Evolutionary conservation across 2,329 filamentous ascomycete genomes (phyloP).

Genomic region (Colletotrichum paranaense): DNA sequence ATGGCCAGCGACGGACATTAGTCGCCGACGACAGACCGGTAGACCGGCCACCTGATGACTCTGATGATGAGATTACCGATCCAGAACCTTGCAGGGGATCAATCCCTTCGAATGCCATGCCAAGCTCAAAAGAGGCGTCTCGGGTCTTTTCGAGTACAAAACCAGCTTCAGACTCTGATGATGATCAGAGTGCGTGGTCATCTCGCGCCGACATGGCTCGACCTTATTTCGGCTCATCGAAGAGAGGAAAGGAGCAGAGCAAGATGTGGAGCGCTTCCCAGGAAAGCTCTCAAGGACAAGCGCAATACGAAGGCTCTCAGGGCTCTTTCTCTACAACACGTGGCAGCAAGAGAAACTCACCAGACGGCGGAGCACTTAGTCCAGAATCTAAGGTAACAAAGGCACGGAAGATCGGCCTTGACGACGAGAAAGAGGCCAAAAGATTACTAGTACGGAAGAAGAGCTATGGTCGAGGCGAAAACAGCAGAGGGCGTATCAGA

Average conservation of each 20-base stretch:
- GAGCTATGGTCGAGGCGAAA: background rate
- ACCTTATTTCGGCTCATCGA: constrained; percentile 22
- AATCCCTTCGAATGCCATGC: background rate
- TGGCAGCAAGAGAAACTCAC: constrained; percentile 14
- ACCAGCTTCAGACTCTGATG: constrained; percentile 1
- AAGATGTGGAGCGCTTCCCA: constrained; percentile 6
- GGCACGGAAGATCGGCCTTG: background rate
- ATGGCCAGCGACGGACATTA: background rate
- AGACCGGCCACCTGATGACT: background rate
- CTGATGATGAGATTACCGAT: background rate
- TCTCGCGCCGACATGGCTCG: constrained; percentile 5
- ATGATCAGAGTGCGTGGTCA: background rate
- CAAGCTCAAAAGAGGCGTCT: background rate
- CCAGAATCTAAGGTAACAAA: constrained; percentile 7
- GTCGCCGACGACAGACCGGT: background rate
- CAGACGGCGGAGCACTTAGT: background rate
- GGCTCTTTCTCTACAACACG: background rate
- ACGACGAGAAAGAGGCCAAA: background rate
- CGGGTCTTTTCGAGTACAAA: background rate
- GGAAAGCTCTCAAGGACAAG: background rate
- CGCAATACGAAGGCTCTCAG: background rate
- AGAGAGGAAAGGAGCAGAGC: background rate
- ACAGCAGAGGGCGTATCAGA: background rate
- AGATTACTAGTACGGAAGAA: background rate
- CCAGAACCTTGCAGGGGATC: background rate